These are phyloP conservation scores for Ophiostoma triangulosporum DNA, from an alignment of 2,329 filamentous ascomycete genomes.

Conservation along the genomic window DNA sequence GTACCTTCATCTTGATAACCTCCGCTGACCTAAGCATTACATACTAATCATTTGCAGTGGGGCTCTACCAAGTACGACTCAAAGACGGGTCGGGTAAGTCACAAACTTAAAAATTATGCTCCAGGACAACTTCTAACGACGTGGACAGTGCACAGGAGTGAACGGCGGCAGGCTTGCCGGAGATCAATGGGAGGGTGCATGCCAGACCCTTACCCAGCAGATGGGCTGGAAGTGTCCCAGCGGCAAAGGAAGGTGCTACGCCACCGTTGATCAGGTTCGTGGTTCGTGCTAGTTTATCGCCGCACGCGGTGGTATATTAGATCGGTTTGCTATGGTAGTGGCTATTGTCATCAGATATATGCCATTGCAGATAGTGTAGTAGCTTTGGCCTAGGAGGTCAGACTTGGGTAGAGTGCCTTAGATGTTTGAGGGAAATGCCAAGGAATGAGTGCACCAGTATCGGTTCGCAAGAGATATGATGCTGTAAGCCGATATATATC, in stretches of 20 bases:
- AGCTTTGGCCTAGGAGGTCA: no score
- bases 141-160: background rate
- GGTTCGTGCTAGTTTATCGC: background rate
- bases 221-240: background rate
- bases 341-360: no score
- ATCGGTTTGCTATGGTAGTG: no score
- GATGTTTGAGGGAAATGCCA: no score
- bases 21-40: background rate
- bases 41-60: background rate
- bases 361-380: no score
- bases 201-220: background rate
- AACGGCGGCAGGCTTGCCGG: background rate
- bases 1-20: background rate
- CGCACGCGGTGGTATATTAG: background rate
- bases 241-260: background rate
- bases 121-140: background rate
- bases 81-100: background rate
- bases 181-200: background rate
- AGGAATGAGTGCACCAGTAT: no score
- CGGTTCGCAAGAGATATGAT: no score
- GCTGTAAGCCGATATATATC: no score
- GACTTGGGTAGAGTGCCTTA: no score
- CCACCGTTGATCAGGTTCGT: background rate
- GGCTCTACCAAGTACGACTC: background rate
- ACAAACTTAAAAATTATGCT: no score